These are phyloP conservation scores for Sedum album DNA, from an alignment of 164 flowering plant species.

Conservation along the genomic window DNA sequence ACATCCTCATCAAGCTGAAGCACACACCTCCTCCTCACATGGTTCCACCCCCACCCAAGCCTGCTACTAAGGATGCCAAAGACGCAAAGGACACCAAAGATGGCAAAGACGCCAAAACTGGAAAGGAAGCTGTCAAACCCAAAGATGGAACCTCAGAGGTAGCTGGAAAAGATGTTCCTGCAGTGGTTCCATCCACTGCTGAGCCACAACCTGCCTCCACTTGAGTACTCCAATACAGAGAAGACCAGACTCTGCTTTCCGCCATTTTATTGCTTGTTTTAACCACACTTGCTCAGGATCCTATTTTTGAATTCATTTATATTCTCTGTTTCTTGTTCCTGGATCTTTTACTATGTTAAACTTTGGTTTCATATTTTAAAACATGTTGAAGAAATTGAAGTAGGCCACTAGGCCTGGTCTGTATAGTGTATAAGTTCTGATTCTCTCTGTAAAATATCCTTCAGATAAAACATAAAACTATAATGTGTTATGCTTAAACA, in stretches of 20 bases:
- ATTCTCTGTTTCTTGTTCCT: background rate
- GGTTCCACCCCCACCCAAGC: conserved; percentile 69
- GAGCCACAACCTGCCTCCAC: conserved; percentile 2
- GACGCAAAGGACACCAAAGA: conserved; percentile 20
- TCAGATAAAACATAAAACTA: too few species aligned
- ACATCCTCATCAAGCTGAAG: conserved; percentile 74
- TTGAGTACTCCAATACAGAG: background rate
- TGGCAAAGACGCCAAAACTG: conserved; percentile 14
- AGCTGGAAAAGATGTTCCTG: conserved; percentile 4
- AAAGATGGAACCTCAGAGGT: conserved; percentile 10
- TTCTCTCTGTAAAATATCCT: too few species aligned
- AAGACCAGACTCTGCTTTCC: too few species aligned
- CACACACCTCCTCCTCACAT: conserved; percentile 88
- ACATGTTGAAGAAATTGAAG: background rate
- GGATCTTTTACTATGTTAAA: too few species aligned
- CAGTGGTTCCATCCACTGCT: background rate
- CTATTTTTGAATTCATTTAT: background rate
- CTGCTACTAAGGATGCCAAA: conserved; percentile 36
- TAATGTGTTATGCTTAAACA: too few species aligned
- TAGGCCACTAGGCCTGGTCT: too few species aligned
- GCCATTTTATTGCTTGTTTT: background rate
- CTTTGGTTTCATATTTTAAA: too few species aligned
- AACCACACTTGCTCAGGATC: background rate
- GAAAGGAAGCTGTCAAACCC: conserved; percentile 14
- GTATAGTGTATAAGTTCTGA: too few species aligned